A percentile compares a stretch with the other conserved stretches of the same genome.
phyloP scores from a whole-genome alignment of 441 rosid species.

The Adansonia grandidieri region DNA sequence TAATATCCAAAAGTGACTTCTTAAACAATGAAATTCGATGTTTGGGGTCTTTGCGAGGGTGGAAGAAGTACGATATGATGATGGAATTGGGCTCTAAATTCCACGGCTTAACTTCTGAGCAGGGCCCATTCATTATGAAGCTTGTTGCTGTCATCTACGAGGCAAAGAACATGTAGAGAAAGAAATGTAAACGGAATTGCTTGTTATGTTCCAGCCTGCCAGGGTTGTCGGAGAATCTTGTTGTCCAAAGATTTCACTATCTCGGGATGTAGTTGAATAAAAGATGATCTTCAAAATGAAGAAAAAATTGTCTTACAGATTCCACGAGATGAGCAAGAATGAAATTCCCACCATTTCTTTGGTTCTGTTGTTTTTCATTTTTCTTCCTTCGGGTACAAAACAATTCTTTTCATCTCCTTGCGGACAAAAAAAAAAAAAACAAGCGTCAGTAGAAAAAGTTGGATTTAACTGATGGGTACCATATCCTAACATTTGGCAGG shows the following conservation, averaged over 20 bases:
- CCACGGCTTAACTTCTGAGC: neutral
- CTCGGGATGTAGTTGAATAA: constrained; percentile 1
- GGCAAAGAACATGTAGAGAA: neutral
- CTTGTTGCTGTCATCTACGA: neutral
- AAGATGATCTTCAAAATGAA: neutral
- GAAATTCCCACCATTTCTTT: neutral
- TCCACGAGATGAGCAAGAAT: neutral
- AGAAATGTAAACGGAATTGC: constrained; percentile 3
- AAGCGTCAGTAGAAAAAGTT: neutral
- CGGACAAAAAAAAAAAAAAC: too few species aligned
- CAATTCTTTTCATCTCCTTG: neutral
- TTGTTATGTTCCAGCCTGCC: neutral
- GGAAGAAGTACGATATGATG: neutral
- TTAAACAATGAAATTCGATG: neutral
- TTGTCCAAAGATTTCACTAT: neutral
- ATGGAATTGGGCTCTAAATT: constrained; percentile 13
- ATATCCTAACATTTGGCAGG: neutral
- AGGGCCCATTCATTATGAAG: neutral
- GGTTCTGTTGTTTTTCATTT: neutral
- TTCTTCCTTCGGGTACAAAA: neutral
- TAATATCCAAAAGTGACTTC: neutral
- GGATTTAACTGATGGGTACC: too few species aligned
- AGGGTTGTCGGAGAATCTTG: neutral
- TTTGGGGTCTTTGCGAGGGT: neutral
- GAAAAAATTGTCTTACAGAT: neutral